Evolutionary conservation across 441 rosid genomes (phyloP).

Genomic region (Aleurites moluccanus): DNA sequence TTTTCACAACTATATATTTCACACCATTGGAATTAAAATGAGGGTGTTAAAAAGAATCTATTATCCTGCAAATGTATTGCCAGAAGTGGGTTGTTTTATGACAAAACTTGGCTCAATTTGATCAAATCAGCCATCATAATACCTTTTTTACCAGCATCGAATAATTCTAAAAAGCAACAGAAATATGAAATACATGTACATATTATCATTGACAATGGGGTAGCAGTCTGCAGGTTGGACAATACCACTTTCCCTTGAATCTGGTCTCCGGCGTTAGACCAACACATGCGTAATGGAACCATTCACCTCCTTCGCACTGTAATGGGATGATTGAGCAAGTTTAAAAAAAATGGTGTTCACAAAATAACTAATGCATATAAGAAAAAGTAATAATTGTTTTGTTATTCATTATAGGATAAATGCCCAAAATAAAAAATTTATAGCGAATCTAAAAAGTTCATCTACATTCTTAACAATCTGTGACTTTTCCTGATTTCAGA

Average conservation of each 20-base stretch:
- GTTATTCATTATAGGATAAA: too few relatives aligned
- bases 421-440: too few relatives aligned
- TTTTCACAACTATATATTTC: neutral
- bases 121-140: neutral
- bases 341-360: neutral
- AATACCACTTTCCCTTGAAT: slow-evolving; percentile 97
- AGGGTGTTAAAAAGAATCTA: neutral
- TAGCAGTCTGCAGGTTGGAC: slow-evolving; percentile 83
- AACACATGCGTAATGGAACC: slow-evolving; percentile 96
- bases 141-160: neutral
- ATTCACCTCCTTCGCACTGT: slow-evolving; percentile 98
- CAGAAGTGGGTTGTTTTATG: neutral
- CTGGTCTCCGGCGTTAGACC: slow-evolving; percentile 97
- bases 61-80: neutral
- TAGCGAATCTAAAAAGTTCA: neutral
- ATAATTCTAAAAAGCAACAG: slow-evolving; percentile 12
- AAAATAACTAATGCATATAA: neutral
- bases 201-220: slow-evolving; percentile 48
- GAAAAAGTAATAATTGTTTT: neutral
- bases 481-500: neutral
- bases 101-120: slow-evolving; percentile 8
- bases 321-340: slow-evolving; percentile 1
- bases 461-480: neutral
- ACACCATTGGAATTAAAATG: neutral
- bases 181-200: slow-evolving; percentile 1